Percentiles rank a stretch among this genome's conserved stretches.
Conservation (phyloP, 148 eudicot species). For the Diospyros kaki region DNA sequence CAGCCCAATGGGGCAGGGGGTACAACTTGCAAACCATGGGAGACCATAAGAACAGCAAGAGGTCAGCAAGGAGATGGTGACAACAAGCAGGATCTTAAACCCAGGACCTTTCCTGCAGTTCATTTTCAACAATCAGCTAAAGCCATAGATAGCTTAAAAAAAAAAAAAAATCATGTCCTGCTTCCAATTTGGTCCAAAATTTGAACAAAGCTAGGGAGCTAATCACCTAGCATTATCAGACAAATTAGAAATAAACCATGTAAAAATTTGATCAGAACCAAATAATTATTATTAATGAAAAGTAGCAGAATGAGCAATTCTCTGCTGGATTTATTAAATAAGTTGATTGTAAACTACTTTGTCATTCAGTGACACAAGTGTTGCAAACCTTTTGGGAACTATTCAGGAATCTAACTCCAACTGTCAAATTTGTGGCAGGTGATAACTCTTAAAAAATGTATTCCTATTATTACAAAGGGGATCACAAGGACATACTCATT, state of each 20-base stretch:
- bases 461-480: neutral
- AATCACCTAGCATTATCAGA: neutral
- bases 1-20: conserved; percentile 55
- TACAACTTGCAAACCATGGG: conserved; percentile 60
- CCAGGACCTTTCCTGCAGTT: conserved; percentile 60
- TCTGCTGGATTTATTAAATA: neutral
- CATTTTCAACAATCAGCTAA: conserved; percentile 14
- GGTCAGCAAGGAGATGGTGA: conserved; percentile 46
- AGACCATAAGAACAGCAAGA: conserved; percentile 61
- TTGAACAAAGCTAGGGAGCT: neutral
- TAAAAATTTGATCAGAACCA: neutral
- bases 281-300: neutral
- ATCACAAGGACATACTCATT: conserved; percentile 50
- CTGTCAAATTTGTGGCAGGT: neutral
- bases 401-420: neutral
- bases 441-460: neutral
- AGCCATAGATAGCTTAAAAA: neutral
- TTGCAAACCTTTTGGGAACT: neutral
- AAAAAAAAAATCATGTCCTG: neutral
- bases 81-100: conserved; percentile 47
- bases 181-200: neutral
- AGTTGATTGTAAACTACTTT: neutral
- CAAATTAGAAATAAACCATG: neutral
- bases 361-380: neutral
- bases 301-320: neutral